Evolutionary conservation across 768 basidiomycete genomes (phyloP).

Genomic region (Boletales sp.): DNA sequence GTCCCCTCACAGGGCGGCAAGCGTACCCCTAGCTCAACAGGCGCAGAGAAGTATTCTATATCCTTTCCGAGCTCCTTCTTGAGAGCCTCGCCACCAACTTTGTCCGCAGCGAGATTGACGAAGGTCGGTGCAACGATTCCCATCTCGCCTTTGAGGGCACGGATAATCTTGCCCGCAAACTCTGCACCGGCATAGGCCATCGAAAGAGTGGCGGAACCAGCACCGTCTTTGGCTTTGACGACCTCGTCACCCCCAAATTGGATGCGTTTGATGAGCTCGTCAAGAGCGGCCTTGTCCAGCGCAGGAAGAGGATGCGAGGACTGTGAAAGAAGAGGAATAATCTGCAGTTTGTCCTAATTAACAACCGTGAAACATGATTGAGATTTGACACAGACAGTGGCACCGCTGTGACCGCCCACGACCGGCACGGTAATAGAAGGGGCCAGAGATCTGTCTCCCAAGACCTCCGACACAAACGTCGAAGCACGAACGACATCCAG

Average conservation of each 20-base stretch:
- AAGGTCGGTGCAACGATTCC: constrained; percentile 82
- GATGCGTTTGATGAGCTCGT: constrained; percentile 74
- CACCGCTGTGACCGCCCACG: constrained; percentile 91
- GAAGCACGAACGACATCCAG: constrained; percentile 98
- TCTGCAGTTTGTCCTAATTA: constrained; percentile 41
- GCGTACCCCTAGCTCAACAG: constrained; percentile 82
- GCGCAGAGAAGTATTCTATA: constrained; percentile 85
- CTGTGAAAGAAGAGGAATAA: constrained; percentile 91
- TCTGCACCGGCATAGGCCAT: constrained; percentile 96
- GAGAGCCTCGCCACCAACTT: constrained; percentile 67
- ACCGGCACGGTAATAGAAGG: constrained; percentile 77
- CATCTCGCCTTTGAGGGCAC: constrained; percentile 84
- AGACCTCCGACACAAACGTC: constrained; percentile 84
- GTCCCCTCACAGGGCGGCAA: background rate
- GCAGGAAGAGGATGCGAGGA: constrained; percentile 73
- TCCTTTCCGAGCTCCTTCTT: constrained; percentile 72
- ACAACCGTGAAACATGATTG: background rate
- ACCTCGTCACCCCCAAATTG: constrained; percentile 98
- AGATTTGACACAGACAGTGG: constrained; percentile 53
- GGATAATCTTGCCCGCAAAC: constrained; percentile 80
- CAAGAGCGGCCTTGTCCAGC: constrained; percentile 45
- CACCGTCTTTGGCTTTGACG: constrained; percentile 92
- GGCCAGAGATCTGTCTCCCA: constrained; percentile 60
- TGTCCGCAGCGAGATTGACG: constrained; percentile 74
- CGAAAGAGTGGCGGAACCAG: constrained; percentile 91